Conservation (phyloP, 1,284 basidiomycete genomes). For the Trichosporon ovoides region DNA sequence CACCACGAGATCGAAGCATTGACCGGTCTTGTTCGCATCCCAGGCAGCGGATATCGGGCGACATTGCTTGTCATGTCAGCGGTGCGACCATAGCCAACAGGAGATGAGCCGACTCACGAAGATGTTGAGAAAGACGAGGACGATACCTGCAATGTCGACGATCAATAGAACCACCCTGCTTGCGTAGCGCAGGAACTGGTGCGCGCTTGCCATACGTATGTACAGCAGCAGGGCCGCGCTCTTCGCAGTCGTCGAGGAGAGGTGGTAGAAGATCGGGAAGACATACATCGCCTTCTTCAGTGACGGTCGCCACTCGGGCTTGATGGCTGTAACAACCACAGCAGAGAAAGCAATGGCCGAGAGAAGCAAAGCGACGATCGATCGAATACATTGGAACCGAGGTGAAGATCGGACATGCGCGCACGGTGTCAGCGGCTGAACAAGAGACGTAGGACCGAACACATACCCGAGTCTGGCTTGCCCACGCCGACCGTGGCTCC, state of each 20-base stretch:
- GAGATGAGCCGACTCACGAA: constrained; percentile 24
- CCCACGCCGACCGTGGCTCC: constrained; percentile 40
- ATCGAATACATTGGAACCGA: background rate
- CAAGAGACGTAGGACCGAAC: background rate
- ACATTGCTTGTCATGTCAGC: constrained; percentile 29
- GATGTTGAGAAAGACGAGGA: constrained; percentile 45
- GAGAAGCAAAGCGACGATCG: constrained; percentile 1
- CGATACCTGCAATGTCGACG: constrained; percentile 41
- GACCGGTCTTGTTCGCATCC: constrained; percentile 16
- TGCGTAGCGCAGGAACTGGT: constrained; percentile 40
- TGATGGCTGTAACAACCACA: constrained; percentile 18
- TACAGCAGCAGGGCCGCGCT: constrained; percentile 46
- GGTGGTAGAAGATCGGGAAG: constrained; percentile 47
- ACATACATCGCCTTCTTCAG: constrained; percentile 38
- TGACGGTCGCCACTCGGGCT: constrained; percentile 17
- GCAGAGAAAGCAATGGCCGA: background rate
- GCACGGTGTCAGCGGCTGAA: background rate
- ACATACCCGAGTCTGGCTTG: constrained; percentile 32
- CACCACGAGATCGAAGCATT: constrained; percentile 41
- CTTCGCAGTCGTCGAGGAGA: constrained; percentile 44
- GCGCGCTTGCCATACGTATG: constrained; percentile 45
- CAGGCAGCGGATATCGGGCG: constrained; percentile 40
- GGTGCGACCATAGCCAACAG: no score
- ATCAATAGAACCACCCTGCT: constrained; percentile 37
- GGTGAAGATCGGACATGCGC: background rate